Conservation (phyloP, 192 early-diverging fungal species). For the Coemansia sp. region DNA sequence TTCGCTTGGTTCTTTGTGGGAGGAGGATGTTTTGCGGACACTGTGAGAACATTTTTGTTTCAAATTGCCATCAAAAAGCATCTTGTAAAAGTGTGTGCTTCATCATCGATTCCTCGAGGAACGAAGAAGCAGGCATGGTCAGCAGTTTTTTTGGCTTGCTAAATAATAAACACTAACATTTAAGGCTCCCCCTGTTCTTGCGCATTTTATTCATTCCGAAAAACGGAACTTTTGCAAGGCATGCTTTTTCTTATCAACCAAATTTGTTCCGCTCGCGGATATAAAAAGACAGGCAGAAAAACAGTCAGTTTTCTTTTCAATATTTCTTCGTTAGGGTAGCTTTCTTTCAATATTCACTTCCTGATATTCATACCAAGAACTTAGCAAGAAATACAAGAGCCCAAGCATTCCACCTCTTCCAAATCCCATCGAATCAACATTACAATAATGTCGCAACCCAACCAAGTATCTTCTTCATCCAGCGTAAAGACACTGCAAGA, state of each 20-base stretch:
- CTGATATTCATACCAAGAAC: no score
- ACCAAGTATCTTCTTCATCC: conserved; percentile 5
- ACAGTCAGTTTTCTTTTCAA: not conserved
- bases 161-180: not conserved
- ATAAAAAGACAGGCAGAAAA: not conserved
- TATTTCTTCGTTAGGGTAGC: not conserved
- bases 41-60: not conserved
- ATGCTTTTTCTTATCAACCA: not conserved
- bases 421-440: no score
- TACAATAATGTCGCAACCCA: not conserved
- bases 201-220: no score
- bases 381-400: not conserved
- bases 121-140: no score
- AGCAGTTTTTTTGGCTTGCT: not conserved
- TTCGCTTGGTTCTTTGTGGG: not conserved
- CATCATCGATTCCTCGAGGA: no score
- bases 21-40: no score
- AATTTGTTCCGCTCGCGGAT: not conserved
- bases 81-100: no score
- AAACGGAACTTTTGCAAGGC: no score
- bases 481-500: conserved; percentile 38
- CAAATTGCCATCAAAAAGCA: no score
- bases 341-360: no score
- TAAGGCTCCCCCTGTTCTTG: no score
- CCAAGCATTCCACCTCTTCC: no score